phyloP scores from a whole-genome alignment of 2,329 filamentous ascomycete species.

The Neofusicoccum cordaticola region DNA sequence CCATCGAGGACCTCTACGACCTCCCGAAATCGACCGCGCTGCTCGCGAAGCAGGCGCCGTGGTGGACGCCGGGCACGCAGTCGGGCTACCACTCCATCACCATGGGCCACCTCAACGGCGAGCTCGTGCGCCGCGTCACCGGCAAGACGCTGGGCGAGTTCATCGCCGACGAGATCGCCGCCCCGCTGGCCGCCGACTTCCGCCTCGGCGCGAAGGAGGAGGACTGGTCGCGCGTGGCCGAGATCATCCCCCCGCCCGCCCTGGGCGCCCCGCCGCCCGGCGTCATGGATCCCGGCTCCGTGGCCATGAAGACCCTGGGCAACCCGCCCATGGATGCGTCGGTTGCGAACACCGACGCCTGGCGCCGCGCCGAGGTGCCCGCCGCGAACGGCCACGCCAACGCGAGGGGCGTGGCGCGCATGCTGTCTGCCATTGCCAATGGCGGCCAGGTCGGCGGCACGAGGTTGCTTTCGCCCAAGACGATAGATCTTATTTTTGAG shows the following conservation, averaged over 20 bases:
- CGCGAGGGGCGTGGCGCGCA: constrained; percentile 41
- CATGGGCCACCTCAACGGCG: not conserved
- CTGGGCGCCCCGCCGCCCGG: not conserved
- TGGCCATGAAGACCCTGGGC: not conserved
- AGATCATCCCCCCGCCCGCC: not conserved
- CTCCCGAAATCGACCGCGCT: not conserved
- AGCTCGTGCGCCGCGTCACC: not conserved
- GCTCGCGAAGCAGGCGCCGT: not conserved
- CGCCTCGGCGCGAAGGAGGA: not conserved
- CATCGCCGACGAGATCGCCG: constrained; percentile 3
- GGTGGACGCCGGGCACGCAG: not conserved
- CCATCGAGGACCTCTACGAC: not conserved
- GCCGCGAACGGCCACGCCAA: constrained; percentile 29
- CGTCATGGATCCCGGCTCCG: not conserved
- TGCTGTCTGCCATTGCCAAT: constrained; percentile 41
- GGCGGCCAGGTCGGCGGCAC: constrained; percentile 33
- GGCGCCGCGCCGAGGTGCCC: not conserved
- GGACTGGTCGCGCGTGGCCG: not conserved
- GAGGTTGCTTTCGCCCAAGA: constrained; percentile 35
- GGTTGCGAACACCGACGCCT: not conserved
- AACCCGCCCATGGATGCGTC: not conserved
- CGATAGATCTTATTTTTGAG: not conserved
- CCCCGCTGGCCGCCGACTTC: constrained; percentile 6
- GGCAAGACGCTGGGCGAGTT: not conserved
- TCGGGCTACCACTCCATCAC: constrained; percentile 7